Evolutionary conservation across 164 flowering plant species (phyloP).

Genomic region (Nymphaea colorata): DNA sequence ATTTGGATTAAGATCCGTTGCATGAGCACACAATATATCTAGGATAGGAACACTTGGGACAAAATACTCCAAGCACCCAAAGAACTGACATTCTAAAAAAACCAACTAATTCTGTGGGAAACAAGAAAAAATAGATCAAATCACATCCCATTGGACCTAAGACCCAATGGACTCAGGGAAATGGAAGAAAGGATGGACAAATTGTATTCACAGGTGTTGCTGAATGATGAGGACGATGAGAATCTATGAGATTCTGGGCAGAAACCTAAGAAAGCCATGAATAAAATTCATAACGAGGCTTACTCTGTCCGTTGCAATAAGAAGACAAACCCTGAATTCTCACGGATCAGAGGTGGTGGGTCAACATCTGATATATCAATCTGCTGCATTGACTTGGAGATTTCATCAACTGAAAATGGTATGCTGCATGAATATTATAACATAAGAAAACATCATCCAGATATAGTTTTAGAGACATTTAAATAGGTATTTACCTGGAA

Average conservation of each 20-base stretch:
- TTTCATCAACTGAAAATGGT: conserved; percentile 91
- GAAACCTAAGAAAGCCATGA: neutral
- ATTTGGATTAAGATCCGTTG: neutral
- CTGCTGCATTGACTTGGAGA: conserved; percentile 73
- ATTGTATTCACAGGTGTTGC: neutral
- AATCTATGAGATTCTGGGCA: neutral
- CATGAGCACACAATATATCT: neutral
- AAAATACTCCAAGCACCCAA: neutral
- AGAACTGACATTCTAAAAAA: neutral
- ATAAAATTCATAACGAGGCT: conserved; percentile 4
- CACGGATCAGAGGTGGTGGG: conserved; percentile 83
- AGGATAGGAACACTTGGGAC: neutral
- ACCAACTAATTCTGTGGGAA: neutral
- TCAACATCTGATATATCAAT: conserved; percentile 69
- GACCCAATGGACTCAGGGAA: neutral
- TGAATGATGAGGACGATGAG: neutral
- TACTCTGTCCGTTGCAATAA: conserved; percentile 63
- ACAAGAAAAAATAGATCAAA: neutral
- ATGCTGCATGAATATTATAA: conserved; percentile 47
- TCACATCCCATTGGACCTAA: neutral
- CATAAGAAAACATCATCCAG: neutral
- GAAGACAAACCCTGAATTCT: conserved; percentile 85
- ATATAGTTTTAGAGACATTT: neutral
- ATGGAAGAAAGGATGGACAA: neutral
- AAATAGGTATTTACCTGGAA: conserved; percentile 12